These are phyloP conservation scores for Neodidymelliopsis sp. DNA, from an alignment of 2,329 filamentous ascomycete species.

Conservation along the genomic window DNA sequence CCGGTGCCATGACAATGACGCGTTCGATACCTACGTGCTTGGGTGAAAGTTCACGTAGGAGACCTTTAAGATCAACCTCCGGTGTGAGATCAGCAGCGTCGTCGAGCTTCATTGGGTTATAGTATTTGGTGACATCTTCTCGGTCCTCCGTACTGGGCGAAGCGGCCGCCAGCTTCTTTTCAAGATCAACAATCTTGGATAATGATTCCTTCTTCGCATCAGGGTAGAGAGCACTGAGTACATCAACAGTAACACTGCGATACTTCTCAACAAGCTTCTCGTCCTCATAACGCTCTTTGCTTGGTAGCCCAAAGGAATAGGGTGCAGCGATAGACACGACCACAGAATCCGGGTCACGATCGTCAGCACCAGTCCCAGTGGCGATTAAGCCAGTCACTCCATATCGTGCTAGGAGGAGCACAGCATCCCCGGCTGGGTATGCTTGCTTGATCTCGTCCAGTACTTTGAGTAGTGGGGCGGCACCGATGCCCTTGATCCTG, in stretches of 20 bases:
- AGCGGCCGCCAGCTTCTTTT: constrained; percentile 67
- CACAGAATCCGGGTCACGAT: constrained; percentile 63
- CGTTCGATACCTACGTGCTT: constrained; percentile 58
- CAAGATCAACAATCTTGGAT: constrained; percentile 57
- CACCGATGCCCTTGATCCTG: constrained; percentile 62
- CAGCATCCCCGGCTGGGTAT: constrained; percentile 48
- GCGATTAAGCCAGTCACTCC: constrained; percentile 49
- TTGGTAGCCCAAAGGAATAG: constrained; percentile 55
- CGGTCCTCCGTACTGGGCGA: constrained; percentile 66
- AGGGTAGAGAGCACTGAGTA: constrained; percentile 31
- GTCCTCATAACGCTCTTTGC: constrained; percentile 48
- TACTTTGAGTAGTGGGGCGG: constrained; percentile 63
- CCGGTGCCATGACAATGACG: constrained; percentile 66
- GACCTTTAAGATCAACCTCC: constrained; percentile 60
- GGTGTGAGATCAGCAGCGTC: constrained; percentile 65
- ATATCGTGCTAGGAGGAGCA: constrained; percentile 57
- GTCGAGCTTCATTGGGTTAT: constrained; percentile 68
- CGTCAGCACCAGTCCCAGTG: constrained; percentile 52
- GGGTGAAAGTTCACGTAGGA: constrained; percentile 63
- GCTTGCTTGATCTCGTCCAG: constrained; percentile 58
- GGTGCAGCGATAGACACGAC: constrained; percentile 58
- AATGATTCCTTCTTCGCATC: constrained; percentile 44
- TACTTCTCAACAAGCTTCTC: constrained; percentile 43
- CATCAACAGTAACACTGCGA: constrained; percentile 31
- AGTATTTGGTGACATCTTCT: constrained; percentile 70